Conservation (phyloP, 495 filamentous ascomycete genomes). For the Copromyces sp. region DNA sequence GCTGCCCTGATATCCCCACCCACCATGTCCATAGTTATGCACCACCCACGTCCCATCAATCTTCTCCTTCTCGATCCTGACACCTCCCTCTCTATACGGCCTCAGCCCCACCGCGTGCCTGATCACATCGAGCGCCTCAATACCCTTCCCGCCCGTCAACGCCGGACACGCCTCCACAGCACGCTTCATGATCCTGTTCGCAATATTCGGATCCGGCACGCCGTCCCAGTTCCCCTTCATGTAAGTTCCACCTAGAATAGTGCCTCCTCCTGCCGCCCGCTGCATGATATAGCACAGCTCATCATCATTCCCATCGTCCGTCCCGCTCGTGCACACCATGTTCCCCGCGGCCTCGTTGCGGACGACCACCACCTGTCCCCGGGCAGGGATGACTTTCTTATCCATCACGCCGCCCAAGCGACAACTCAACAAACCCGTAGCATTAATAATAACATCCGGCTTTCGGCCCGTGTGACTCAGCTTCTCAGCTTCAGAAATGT, state of each 20-base stretch:
- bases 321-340: constrained; percentile 64
- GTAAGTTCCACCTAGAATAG: constrained; percentile 81
- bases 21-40: constrained; percentile 94
- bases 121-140: constrained; percentile 73
- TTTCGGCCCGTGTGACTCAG: constrained; percentile 52
- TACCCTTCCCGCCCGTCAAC: constrained; percentile 64
- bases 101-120: constrained; percentile 82
- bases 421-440: constrained; percentile 66
- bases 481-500: constrained; percentile 60
- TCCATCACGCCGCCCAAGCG: constrained; percentile 80
- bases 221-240: constrained; percentile 76
- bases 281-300: constrained; percentile 87
- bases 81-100: constrained; percentile 63
- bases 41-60: constrained; percentile 65
- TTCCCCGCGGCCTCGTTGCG: constrained; percentile 65
- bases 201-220: constrained; percentile 69
- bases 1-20: constrained; percentile 81
- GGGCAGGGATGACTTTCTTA: constrained; percentile 57
- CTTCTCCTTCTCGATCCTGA: constrained; percentile 73
- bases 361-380: constrained; percentile 85
- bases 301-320: constrained; percentile 61
- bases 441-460: constrained; percentile 73
- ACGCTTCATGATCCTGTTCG: constrained; percentile 82
- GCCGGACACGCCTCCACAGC: constrained; percentile 60
- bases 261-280: constrained; percentile 67